Percentiles rank a stretch among this genome's conserved stretches.
phyloP scores from a whole-genome alignment of 148 eudicot genomes.

The Cornus florida region DNA sequence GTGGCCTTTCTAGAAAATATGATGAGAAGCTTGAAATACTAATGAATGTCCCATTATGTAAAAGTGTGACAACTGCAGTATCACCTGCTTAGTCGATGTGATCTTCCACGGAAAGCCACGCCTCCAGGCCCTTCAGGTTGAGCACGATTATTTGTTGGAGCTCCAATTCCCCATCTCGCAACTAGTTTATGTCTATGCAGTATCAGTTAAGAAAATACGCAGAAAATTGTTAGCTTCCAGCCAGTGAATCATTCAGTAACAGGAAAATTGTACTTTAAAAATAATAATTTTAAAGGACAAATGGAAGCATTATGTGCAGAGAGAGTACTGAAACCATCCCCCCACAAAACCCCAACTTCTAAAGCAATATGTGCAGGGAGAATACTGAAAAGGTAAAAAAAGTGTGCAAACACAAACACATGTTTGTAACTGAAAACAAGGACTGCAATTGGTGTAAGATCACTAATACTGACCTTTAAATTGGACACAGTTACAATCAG shows the following conservation, averaged over 20 bases:
- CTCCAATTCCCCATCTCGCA: constrained; percentile 67
- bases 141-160: constrained; percentile 37
- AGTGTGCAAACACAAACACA: too few species aligned
- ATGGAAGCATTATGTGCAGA: too few species aligned
- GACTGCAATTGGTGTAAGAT: background rate
- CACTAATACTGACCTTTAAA: background rate
- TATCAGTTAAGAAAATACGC: constrained; percentile 39
- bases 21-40: background rate
- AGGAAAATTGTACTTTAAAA: too few species aligned
- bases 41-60: background rate
- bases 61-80: background rate
- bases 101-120: constrained; percentile 79
- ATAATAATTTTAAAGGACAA: too few species aligned
- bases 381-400: too few species aligned
- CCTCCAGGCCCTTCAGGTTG: constrained; percentile 51
- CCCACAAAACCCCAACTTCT: too few species aligned
- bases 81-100: constrained; percentile 66
- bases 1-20: background rate
- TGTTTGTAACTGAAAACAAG: background rate
- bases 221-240: background rate
- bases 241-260: too few species aligned
- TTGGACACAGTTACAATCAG: too few species aligned
- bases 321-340: too few species aligned
- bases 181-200: constrained; percentile 63
- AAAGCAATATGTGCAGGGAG: too few species aligned